Conservation (phyloP, 2,329 filamentous ascomycete species). For the Ophiostoma himal-ulmi region DNA sequence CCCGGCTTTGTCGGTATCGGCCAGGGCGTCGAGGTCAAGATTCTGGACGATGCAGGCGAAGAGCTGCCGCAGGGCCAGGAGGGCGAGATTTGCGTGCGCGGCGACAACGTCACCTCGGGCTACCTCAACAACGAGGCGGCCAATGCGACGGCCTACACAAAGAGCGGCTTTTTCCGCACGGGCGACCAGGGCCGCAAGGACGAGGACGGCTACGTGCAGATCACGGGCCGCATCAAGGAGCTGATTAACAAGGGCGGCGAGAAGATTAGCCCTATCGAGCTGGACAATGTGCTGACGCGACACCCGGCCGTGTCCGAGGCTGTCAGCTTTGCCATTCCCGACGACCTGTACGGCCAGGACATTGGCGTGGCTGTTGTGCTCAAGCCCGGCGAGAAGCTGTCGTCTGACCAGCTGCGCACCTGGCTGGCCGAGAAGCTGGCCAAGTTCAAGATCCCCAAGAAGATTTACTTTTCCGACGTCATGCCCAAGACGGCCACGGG, state of each 20-base stretch:
- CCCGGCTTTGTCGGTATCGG: conserved; percentile 78
- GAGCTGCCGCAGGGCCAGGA: conserved; percentile 64
- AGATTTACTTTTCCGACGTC: conserved; percentile 75
- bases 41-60: conserved; percentile 64
- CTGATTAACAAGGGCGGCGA: conserved; percentile 87
- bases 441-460: conserved; percentile 81
- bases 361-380: conserved; percentile 70
- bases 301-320: conserved; percentile 69
- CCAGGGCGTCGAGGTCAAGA: conserved; percentile 75
- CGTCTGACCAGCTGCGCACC: conserved; percentile 55
- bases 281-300: conserved; percentile 75
- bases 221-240: conserved; percentile 90
- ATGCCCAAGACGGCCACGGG: conserved; percentile 93
- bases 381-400: conserved; percentile 55
- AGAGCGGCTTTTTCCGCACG: conserved; percentile 76
- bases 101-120: conserved; percentile 76
- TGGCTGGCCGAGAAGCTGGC: conserved; percentile 67
- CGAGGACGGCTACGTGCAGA: conserved; percentile 72
- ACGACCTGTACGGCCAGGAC: conserved; percentile 79
- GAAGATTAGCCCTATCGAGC: conserved; percentile 82
- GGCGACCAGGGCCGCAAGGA: conserved; percentile 81
- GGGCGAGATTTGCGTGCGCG: conserved; percentile 76
- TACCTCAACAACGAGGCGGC: conserved; percentile 79
- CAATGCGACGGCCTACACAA: conserved; percentile 67
- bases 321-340: conserved; percentile 75